These are phyloP conservation scores for Arachnomyces sp. DNA, from an alignment of 2,329 filamentous ascomycete genomes.

Conservation along the genomic window DNA sequence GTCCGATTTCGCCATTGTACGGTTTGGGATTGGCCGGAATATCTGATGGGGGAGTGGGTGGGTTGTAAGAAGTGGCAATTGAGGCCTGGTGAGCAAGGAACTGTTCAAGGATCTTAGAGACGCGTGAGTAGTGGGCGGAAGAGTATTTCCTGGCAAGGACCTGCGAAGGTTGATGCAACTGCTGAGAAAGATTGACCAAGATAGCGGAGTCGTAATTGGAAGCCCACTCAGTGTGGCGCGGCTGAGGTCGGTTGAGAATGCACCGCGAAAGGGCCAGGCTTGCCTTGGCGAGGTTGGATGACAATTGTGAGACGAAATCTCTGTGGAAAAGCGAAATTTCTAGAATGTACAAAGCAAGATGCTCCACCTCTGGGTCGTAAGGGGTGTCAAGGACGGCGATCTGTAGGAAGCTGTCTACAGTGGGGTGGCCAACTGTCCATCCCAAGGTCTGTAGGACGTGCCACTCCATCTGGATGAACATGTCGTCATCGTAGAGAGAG, in stretches of 20 bases:
- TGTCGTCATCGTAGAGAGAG: constrained; percentile 93
- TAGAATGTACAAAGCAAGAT: constrained; percentile 88
- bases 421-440: constrained; percentile 93
- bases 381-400: constrained; percentile 67
- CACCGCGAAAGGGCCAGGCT: constrained; percentile 79
- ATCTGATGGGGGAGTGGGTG: constrained; percentile 34
- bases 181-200: constrained; percentile 55
- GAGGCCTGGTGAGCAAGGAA: constrained; percentile 58
- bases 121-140: constrained; percentile 55
- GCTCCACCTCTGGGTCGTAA: constrained; percentile 80
- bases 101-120: constrained; percentile 55
- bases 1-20: constrained; percentile 33
- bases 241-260: constrained; percentile 72
- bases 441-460: constrained; percentile 95
- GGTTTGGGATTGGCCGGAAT: constrained; percentile 30
- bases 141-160: constrained; percentile 62
- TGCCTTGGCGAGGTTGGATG: constrained; percentile 82
- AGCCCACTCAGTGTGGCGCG: constrained; percentile 67
- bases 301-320: constrained; percentile 88
- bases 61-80: constrained; percentile 38
- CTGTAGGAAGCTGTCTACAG: constrained; percentile 87
- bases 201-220: constrained; percentile 44
- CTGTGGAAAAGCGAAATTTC: constrained; percentile 95
- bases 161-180: constrained; percentile 58
- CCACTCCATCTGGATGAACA: constrained; percentile 99